Evolutionary conservation across 1,284 basidiomycete species (phyloP), one percentile per base, ranked within the genome.

Genomic region (Puccinia horiana): DNA sequence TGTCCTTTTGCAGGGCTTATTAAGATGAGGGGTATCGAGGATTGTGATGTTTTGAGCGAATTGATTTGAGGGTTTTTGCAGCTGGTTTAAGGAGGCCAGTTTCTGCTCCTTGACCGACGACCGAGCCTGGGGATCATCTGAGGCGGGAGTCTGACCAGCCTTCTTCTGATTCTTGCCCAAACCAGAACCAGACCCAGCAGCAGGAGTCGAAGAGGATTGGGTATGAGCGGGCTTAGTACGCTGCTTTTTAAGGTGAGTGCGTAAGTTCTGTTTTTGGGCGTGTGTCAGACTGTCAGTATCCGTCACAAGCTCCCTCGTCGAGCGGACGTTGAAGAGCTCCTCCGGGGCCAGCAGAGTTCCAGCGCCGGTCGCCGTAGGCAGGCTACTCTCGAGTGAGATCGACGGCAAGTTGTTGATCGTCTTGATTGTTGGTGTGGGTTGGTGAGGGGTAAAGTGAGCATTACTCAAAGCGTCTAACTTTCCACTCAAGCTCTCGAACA

Each of bases 401-500:
- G 93, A 92, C 0, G 96, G 91, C 9, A 93, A 89, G 86, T 98
- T 96, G 29, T 93, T 90, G 32, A 98, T 88, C 0, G 94, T 94
- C 8, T 93, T 92, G 85, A 99, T 98, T 0, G 90, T 90, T 1
- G 93, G 92, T 87, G 96, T 98, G 40, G 96, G 95, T 93, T 96
- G 86, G 88, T 98, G 98, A 4, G 97, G 97, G 6, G 94, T 93
- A 87, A 95, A 98, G 88, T 98, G 94, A 2, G 96, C 92, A 86
- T 97, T 98, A 86, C 93, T 94, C 61, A 99, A 88, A 9, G 96
- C 95, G 88, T 99, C 96, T 42, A 99, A 89, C 87, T 97, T 98
- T 83, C 90, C 90, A 84, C 92, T 94, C 58, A 99, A 92, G 65
- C 91, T 90, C 82, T 95, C 93, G 93, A 96, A 98, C 14, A 93